These are phyloP conservation scores for Sicyos baderoa DNA, from an alignment of 306 rosid species.

Conservation along the genomic window DNA sequence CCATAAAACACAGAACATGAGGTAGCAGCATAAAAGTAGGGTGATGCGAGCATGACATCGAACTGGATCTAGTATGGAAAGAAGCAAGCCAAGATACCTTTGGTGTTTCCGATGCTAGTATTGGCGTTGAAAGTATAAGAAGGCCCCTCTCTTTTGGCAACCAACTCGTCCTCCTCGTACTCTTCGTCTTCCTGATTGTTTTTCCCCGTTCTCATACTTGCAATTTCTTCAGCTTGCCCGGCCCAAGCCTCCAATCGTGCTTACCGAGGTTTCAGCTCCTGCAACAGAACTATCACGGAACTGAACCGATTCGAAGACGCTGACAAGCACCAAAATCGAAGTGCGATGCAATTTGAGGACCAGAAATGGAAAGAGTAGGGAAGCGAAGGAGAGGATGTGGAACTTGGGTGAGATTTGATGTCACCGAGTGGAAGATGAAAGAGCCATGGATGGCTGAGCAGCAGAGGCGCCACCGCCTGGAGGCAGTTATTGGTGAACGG, in stretches of 20 bases:
- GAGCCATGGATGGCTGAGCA: conserved; percentile 1
- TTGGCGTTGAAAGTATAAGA: conserved; percentile 47
- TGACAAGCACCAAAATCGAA: conserved; percentile 7
- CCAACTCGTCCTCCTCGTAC: conserved; percentile 75
- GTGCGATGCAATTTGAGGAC: not conserved
- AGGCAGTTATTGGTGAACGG: conserved; percentile 12
- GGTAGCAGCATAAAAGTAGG: no score
- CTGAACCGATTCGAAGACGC: not conserved
- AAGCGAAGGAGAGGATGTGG: not conserved
- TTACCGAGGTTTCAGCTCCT: not conserved
- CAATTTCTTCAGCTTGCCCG: not conserved
- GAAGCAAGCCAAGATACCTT: conserved; percentile 38
- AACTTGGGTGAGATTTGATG: conserved; percentile 16
- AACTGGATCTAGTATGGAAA: not conserved
- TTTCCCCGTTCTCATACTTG: conserved; percentile 70
- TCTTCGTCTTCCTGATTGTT: conserved; percentile 73
- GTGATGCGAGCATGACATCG: no score
- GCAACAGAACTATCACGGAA: not conserved
- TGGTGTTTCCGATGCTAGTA: conserved; percentile 37
- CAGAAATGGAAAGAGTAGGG: not conserved
- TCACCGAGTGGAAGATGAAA: not conserved
- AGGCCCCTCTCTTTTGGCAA: conserved; percentile 55
- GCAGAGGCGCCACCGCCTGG: not conserved
- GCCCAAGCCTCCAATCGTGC: conserved; percentile 10
- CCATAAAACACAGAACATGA: no score